Evolutionary conservation across 176 grass and related monocot species (phyloP), one percentile per base, ranked within the genome.

Genomic region (Avena insularis): DNA sequence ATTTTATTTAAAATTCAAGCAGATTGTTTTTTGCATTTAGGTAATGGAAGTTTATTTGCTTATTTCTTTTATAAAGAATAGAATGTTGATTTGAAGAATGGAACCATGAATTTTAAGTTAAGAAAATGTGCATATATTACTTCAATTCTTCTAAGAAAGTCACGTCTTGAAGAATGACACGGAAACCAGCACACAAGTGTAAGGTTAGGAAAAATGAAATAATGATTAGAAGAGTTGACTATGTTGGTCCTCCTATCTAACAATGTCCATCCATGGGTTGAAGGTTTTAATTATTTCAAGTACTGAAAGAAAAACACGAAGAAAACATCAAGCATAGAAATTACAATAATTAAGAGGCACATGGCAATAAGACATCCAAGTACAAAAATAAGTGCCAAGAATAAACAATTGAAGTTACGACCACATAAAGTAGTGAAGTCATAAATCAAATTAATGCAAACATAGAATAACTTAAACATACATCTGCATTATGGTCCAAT

Each of bases 401-500:
- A 61, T 23, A 23, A 61, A 61, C 9, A 61, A 61, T 23, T 1
- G 20, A 61, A 23, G 8, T 23, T 61, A 23, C 9, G 9, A 11
- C 9, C 58, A 61, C 20, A 23, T 4, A 61, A 23, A 61, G 2
- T 0, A 38, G 46, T 3, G 3, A 23, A 60, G 9, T 20, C 20
- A 1, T 21, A 60, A 60, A 60, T 2, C 16, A 60, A 60, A 61
- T 23, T 11, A 9, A 23, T 10, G 20, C 20, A 61, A n/a, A 85
- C 21, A 45, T 17, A 31, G 14, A 0, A 23, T 40, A 4, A 55
- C 2, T 46, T 16, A 83, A 57, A 58, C 73, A 67, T 77, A 85
- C 83, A 23, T 85, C 83, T 15, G 83, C 83, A 21, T 77, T 21
- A 35, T 77, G 43, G 10, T 51, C 45, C 57, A 85, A 64, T 65